Percentiles rank a stretch among this genome's conserved stretches.
Conservation (phyloP, 192 early-diverging fungal species). For the Lobosporangium transversale region DNA sequence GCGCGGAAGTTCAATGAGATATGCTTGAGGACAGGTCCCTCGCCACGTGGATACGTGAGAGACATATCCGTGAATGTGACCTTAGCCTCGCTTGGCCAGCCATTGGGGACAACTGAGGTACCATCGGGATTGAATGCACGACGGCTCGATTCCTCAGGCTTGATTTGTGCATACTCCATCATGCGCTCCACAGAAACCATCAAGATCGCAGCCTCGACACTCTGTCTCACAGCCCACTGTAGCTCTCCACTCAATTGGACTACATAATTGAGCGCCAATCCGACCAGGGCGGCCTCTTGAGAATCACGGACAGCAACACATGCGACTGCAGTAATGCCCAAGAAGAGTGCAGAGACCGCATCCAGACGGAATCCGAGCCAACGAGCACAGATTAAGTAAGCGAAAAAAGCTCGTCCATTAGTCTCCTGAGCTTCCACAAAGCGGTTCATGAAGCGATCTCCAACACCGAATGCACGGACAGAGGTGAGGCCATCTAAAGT, state of each 20-base stretch:
- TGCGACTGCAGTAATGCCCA: slow-evolving; percentile 57
- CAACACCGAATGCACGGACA: slow-evolving; percentile 73
- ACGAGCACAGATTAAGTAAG: slow-evolving; percentile 59
- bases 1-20: slow-evolving; percentile 70
- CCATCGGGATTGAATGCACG: slow-evolving; percentile 25
- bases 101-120: slow-evolving; percentile 40
- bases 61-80: slow-evolving; percentile 67
- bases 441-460: slow-evolving; percentile 61
- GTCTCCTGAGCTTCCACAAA: slow-evolving; percentile 69
- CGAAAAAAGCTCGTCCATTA: slow-evolving; percentile 68
- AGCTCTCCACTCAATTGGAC: slow-evolving; percentile 64
- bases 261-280: slow-evolving; percentile 60
- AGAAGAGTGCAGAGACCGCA: slow-evolving; percentile 57
- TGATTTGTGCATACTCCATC: slow-evolving; percentile 59
- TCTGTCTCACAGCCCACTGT: slow-evolving; percentile 64
- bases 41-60: slow-evolving; percentile 63
- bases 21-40: slow-evolving; percentile 62
- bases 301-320: slow-evolving; percentile 56
- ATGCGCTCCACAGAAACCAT: slow-evolving; percentile 73
- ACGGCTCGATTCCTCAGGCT: slow-evolving; percentile 58
- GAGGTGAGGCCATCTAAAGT: slow-evolving; percentile 74
- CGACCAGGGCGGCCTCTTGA: slow-evolving; percentile 61
- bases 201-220: slow-evolving; percentile 52
- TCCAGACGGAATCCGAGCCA: slow-evolving; percentile 70
- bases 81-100: slow-evolving; percentile 71